phyloP scores from a whole-genome alignment of 352 stramenopile species.

The Pythium inflatum region DNA sequence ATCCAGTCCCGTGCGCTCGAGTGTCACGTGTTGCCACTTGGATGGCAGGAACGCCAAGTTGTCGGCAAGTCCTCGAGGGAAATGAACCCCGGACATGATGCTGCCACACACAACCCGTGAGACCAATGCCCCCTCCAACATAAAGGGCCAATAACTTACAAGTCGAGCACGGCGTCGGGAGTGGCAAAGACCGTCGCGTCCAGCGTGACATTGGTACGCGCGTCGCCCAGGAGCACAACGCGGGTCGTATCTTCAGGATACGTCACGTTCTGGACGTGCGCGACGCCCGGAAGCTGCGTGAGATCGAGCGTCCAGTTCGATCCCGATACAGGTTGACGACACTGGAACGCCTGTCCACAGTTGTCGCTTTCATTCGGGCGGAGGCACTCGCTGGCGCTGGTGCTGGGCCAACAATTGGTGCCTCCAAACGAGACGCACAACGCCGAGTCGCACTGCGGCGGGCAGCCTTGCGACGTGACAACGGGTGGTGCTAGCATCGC shows the following conservation, averaged over 20 bases:
- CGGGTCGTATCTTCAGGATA: not conserved
- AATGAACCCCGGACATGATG: not conserved
- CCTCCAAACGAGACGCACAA: too few relatives aligned
- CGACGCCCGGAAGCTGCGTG: not conserved
- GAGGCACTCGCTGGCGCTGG: too few relatives aligned
- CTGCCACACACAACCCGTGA: conserved; percentile 45
- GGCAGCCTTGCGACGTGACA: too few relatives aligned
- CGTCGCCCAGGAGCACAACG: not conserved
- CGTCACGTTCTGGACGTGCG: not conserved
- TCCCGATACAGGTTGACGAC: too few relatives aligned
- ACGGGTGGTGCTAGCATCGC: too few relatives aligned
- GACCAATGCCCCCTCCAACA: conserved; percentile 31
- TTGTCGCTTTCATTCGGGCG: too few relatives aligned
- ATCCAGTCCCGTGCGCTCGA: not conserved
- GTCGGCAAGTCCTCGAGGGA: not conserved
- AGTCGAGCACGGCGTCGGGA: conserved; percentile 21
- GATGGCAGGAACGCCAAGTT: not conserved
- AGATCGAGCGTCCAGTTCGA: conserved; percentile 3
- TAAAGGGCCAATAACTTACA: conserved; percentile 20
- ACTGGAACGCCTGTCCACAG: too few relatives aligned
- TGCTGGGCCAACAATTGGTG: too few relatives aligned
- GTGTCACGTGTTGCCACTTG: not conserved
- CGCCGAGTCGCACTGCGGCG: too few relatives aligned
- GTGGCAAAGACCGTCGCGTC: conserved; percentile 65
- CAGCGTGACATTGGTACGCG: conserved; percentile 40